Conservation (phyloP, 805 yeast genomes). For the Myxozyma lipomycoides region DNA sequence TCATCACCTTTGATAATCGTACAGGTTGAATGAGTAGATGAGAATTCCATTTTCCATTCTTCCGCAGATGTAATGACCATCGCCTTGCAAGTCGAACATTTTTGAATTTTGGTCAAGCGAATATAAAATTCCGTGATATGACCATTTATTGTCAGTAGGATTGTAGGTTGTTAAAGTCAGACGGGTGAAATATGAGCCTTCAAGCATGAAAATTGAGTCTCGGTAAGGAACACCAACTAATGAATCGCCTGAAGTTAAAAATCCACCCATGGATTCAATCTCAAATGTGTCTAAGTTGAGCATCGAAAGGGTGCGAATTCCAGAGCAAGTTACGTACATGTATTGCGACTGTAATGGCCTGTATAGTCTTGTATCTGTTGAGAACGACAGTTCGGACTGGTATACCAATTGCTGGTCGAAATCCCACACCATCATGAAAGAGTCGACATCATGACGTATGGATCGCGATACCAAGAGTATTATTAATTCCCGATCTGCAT, state of each 20-base stretch:
- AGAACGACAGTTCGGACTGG: conserved; percentile 9
- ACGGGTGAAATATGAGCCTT: conserved; percentile 26
- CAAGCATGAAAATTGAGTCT: conserved; percentile 27
- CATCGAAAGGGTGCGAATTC: conserved; percentile 23
- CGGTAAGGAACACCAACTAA: conserved; percentile 27
- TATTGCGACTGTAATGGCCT: conserved; percentile 18
- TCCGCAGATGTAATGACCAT: conserved; percentile 28
- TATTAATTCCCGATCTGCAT: conserved; percentile 16
- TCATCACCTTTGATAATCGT: conserved; percentile 13
- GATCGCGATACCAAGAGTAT: conserved; percentile 18
- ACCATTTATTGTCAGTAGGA: conserved; percentile 20
- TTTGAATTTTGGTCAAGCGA: conserved; percentile 26
- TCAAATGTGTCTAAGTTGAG: conserved; percentile 11
- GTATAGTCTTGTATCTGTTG: conserved; percentile 14
- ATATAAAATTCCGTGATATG: conserved; percentile 24
- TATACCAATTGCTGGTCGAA: conserved; percentile 23
- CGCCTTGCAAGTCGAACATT: conserved; percentile 28
- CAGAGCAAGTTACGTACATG: conserved; percentile 26
- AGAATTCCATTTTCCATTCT: conserved; percentile 26
- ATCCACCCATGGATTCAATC: conserved; percentile 16
- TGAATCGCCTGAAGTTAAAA: conserved; percentile 25
- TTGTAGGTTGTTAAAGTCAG: conserved; percentile 23
- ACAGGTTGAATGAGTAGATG: conserved; percentile 26
- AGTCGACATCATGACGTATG: conserved; percentile 11
- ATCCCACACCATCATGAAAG: conserved; percentile 14